Percentiles rank a stretch among this genome's conserved stretches.
Evolutionary conservation across 352 stramenopile genomes (phyloP).

Genomic region (Pythium myriotylum): DNA sequence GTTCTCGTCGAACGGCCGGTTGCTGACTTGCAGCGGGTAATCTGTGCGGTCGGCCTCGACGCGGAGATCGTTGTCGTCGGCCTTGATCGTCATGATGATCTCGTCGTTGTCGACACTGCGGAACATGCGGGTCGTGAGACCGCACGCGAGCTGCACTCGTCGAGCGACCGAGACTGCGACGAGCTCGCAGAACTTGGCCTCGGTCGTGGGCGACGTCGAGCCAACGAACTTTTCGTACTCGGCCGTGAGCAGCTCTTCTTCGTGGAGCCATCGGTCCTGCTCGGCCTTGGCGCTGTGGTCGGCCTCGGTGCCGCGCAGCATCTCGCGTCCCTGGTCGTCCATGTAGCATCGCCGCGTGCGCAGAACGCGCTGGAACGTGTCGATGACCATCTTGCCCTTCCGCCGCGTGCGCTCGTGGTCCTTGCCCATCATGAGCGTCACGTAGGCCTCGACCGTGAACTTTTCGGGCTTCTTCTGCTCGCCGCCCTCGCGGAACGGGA

Average conservation of each 20-base stretch:
- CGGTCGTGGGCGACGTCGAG: slow-evolving; percentile 43
- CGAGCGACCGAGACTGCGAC: slow-evolving; percentile 63
- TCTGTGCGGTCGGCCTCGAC: slow-evolving; percentile 72
- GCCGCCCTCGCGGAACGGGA: slow-evolving; percentile 60
- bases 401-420: slow-evolving; percentile 43
- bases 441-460: slow-evolving; percentile 66
- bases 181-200: slow-evolving; percentile 69
- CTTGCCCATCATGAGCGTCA: slow-evolving; percentile 71
- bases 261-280: slow-evolving; percentile 38
- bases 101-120: slow-evolving; percentile 70
- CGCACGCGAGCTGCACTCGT: slow-evolving; percentile 75
- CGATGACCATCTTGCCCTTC: slow-evolving; percentile 52
- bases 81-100: slow-evolving; percentile 84
- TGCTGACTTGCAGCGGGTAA: slow-evolving; percentile 76
- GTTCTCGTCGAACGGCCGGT: slow-evolving; percentile 62
- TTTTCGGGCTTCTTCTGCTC: slow-evolving; percentile 67
- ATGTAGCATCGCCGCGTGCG: slow-evolving; percentile 72
- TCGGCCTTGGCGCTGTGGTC: slow-evolving; percentile 58
- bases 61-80: slow-evolving; percentile 73
- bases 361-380: slow-evolving; percentile 73
- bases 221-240: slow-evolving; percentile 69
- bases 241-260: slow-evolving; percentile 48
- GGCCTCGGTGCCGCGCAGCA: slow-evolving; percentile 39
- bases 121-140: slow-evolving; percentile 82
- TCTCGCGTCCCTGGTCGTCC: slow-evolving; percentile 56